A percentile compares a stretch with the other conserved stretches of the same genome.
Evolutionary conservation across 257 asterid species (phyloP).

Genomic region (Fraxinus quadrangulata): DNA sequence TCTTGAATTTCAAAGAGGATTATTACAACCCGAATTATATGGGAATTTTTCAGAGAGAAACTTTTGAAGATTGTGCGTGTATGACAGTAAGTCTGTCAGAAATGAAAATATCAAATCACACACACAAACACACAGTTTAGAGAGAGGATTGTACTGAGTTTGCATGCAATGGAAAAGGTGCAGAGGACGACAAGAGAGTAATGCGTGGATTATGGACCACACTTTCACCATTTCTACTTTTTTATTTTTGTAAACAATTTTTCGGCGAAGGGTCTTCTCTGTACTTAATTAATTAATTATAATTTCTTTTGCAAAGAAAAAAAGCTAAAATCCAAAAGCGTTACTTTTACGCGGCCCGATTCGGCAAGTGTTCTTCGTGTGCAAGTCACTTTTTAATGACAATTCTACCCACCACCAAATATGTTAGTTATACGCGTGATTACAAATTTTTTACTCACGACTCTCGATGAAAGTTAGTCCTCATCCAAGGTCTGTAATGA

Average conservation of each 20-base stretch:
- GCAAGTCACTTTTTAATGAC: background rate
- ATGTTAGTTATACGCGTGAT: background rate
- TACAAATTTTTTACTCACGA: too few relatives aligned
- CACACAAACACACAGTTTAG: slow-evolving; percentile 25
- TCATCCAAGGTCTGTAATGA: too few relatives aligned
- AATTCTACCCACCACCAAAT: background rate
- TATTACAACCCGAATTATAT: slow-evolving; percentile 11
- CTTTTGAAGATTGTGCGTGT: slow-evolving; percentile 17
- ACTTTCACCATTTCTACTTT: background rate
- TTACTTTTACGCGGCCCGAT: slow-evolving; percentile 18
- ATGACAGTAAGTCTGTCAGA: slow-evolving; percentile 9
- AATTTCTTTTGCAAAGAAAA: background rate
- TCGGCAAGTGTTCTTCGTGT: slow-evolving; percentile 14
- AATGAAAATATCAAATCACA: background rate
- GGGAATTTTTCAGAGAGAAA: slow-evolving; percentile 18
- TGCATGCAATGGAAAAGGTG: slow-evolving; percentile 36
- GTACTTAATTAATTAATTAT: background rate
- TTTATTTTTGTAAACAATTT: background rate
- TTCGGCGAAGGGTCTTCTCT: background rate
- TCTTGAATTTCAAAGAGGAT: slow-evolving; percentile 35
- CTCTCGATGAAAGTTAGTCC: too few relatives aligned
- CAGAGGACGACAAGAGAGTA: slow-evolving; percentile 23
- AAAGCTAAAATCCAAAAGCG: slow-evolving; percentile 9
- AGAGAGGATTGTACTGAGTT: slow-evolving; percentile 21
- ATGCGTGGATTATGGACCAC: slow-evolving; percentile 39